Evolutionary conservation across 805 yeast species (phyloP).

Genomic region (Pichia insulana): DNA sequence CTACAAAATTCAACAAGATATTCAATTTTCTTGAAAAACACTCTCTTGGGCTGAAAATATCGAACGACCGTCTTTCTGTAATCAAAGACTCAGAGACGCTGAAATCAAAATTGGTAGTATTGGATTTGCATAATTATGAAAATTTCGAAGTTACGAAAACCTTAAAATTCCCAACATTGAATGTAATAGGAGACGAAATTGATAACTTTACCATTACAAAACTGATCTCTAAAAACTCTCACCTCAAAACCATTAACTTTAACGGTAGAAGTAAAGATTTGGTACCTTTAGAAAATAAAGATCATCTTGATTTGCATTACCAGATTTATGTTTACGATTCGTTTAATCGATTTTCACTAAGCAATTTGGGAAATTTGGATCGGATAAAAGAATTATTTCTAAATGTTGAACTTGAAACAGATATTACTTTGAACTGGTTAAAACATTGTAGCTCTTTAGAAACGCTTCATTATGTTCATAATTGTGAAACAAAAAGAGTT

Average conservation of each 20-base stretch:
- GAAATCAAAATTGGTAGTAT: slow-evolving; percentile 5
- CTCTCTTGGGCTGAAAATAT: slow-evolving; percentile 6
- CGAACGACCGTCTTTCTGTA: slow-evolving; percentile 9
- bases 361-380: not conserved
- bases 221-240: slow-evolving; percentile 1
- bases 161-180: slow-evolving; percentile 8
- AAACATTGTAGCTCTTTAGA: slow-evolving; percentile 8
- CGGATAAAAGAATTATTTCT: slow-evolving; percentile 3
- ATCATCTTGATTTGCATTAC: slow-evolving; percentile 1
- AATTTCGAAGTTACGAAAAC: slow-evolving; percentile 11
- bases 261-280: slow-evolving; percentile 8
- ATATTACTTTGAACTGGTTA: slow-evolving; percentile 10
- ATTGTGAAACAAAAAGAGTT: slow-evolving; percentile 2
- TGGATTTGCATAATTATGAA: slow-evolving; percentile 11
- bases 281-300: slow-evolving; percentile 1
- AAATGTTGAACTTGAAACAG: slow-evolving; percentile 4
- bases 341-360: slow-evolving; percentile 1
- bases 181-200: slow-evolving; percentile 12
- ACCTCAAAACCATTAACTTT: slow-evolving; percentile 8
- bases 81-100: slow-evolving; percentile 8
- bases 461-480: slow-evolving; percentile 10
- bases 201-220: slow-evolving; percentile 4
- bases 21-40: slow-evolving; percentile 8
- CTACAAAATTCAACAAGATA: slow-evolving; percentile 10
- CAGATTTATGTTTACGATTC: slow-evolving; percentile 9